These are phyloP conservation scores for Coemansia sp. DNA, from an alignment of 192 early-diverging fungal genomes.

Conservation along the genomic window DNA sequence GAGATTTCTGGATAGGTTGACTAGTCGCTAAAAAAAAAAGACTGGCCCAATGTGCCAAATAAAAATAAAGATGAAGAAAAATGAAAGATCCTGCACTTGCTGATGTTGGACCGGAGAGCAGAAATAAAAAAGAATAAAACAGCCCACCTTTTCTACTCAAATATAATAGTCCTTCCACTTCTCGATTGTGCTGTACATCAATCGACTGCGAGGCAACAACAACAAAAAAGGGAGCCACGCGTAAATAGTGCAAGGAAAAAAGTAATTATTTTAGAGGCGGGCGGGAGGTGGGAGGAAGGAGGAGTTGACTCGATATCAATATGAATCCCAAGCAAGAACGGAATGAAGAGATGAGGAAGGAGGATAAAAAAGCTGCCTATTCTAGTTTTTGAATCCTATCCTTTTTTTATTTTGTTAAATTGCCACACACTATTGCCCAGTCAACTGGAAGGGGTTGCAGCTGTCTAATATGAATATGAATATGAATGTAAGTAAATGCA, in stretches of 20 bases:
- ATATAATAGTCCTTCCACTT: too few relatives aligned
- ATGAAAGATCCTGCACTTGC: too few relatives aligned
- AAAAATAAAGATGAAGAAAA: too few relatives aligned
- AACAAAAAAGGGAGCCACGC: background rate
- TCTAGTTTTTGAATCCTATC: constrained; percentile 1
- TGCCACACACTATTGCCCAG: background rate
- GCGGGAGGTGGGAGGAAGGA: background rate
- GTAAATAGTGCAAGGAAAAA: too few relatives aligned
- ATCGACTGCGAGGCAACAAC: background rate
- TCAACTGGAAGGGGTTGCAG: background rate
- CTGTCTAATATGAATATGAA: background rate
- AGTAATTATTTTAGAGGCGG: too few relatives aligned
- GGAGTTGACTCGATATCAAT: background rate
- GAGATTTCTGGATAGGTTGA: too few relatives aligned
- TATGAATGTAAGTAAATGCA: too few relatives aligned
- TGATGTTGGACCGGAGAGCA: too few relatives aligned
- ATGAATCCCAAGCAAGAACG: background rate
- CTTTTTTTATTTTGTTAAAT: background rate
- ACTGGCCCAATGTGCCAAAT: too few relatives aligned
- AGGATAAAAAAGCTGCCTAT: background rate
- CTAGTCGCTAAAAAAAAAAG: too few relatives aligned
- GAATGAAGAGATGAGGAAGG: background rate
- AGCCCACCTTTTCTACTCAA: too few relatives aligned
- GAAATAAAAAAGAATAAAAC: too few relatives aligned
- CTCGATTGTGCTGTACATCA: background rate